phyloP scores from a whole-genome alignment of 176 grass and related monocot species.

The Avena eriantha region DNA sequence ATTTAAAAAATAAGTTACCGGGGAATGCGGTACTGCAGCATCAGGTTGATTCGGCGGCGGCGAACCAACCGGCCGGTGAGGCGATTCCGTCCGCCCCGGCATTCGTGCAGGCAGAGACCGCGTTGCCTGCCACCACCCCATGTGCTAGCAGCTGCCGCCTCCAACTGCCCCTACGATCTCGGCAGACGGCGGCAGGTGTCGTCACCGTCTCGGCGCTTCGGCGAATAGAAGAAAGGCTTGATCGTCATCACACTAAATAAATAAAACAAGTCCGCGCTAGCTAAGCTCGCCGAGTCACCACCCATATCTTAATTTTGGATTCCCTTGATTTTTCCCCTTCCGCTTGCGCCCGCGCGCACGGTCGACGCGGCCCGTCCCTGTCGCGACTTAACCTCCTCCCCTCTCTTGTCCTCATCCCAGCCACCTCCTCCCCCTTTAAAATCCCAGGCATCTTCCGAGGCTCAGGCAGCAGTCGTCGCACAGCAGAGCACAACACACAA shows the following conservation, averaged over 20 bases:
- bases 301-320: conserved; percentile 27
- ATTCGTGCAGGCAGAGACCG: conserved; percentile 18
- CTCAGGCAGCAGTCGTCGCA: background rate
- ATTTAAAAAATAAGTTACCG: too few species aligned
- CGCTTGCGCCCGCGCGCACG: conserved; percentile 44
- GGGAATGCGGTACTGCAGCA: too few species aligned
- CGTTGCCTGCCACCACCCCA: conserved; percentile 58
- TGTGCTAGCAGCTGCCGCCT: conserved; percentile 62
- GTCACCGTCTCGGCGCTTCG: background rate
- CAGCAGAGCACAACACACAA: background rate
- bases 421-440: conserved; percentile 38
- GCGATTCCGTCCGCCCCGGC: conserved; percentile 54
- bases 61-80: conserved; percentile 16
- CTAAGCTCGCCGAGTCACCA: conserved; percentile 40
- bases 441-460: background rate
- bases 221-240: background rate
- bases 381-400: conserved; percentile 42
- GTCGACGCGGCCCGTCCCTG: conserved; percentile 47
- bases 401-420: conserved; percentile 38
- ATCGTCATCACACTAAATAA: conserved; percentile 24
- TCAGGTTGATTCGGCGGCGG: background rate
- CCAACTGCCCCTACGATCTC: conserved; percentile 37
- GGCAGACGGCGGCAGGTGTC: background rate
- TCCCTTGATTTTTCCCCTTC: background rate
- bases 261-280: conserved; percentile 34